A percentile compares a stretch with the other conserved stretches of the same genome.
These are phyloP conservation scores for Aureobasidium zeae DNA, from an alignment of 2,329 filamentous ascomycete genomes.

Conservation along the genomic window DNA sequence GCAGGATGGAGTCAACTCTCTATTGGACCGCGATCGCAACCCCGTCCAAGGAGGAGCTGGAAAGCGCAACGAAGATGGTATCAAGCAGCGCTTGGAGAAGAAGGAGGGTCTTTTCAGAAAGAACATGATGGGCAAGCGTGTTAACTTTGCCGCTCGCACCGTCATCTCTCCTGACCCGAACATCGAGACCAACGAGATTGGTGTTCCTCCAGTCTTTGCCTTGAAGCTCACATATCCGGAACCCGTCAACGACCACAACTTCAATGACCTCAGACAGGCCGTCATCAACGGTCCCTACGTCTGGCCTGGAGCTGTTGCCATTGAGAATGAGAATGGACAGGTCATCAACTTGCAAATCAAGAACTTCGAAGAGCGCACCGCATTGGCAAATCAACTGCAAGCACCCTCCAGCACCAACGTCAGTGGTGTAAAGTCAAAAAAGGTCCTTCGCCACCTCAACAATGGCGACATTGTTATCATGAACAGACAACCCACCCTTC, in stretches of 20 bases:
- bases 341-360: conserved; percentile 82
- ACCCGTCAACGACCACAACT: conserved; percentile 94
- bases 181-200: conserved; percentile 97
- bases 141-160: conserved; percentile 94
- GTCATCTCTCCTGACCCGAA: conserved; percentile 98
- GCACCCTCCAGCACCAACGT: conserved; percentile 68
- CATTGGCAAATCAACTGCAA: conserved; percentile 85
- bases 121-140: conserved; percentile 99
- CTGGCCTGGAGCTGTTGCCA: conserved; percentile 88
- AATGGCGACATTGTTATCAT: conserved; percentile 97
- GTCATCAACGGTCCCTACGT: conserved; percentile 90
- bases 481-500: conserved; percentile 95
- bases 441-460: conserved; percentile 89
- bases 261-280: conserved; percentile 87
- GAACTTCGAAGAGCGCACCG: conserved; percentile 75
- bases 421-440: conserved; percentile 78
- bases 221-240: conserved; percentile 94
- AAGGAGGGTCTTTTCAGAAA: conserved; percentile 97
- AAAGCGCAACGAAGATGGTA: conserved; percentile 76
- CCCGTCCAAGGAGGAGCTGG: conserved; percentile 69
- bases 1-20: conserved; percentile 83
- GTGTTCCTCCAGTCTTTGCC: conserved; percentile 95
- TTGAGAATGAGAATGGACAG: conserved; percentile 92
- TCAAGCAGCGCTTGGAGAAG: conserved; percentile 97
- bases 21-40: conserved; percentile 84